Evolutionary conservation across 2,329 filamentous ascomycete genomes (phyloP), one percentile per base, ranked within the genome.

Genomic region (Coniosporium tulheliwenetii): DNA sequence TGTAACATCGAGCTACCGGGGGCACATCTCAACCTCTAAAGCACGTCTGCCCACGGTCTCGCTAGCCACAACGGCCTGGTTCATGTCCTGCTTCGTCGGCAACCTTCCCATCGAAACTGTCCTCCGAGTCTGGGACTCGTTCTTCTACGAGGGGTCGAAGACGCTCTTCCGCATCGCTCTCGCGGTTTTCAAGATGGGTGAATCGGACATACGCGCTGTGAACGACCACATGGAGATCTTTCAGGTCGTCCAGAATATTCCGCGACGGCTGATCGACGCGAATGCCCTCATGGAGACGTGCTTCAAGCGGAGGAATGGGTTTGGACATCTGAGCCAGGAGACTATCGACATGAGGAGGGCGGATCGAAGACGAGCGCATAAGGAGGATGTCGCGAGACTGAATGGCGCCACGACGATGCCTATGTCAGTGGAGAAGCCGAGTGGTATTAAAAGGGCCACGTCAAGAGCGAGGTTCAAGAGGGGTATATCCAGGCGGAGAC

Each of bases 11-110:
- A 43, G 64, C 59, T 26, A 26, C 7, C 19, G 19, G 19, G 19
- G 19, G 4, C 44, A 57, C 52, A 50, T 61, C 52, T 52, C 52
- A 39, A 58, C 59, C 39, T 62, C 57, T 43, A 55, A 57, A 14
- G 41, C 63, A 39, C 61, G 81, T 4, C 71, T 95, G 9, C 89
- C 89, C 0, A 87, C 89, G 10, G 89, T 96, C 48, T 91, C 85
- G 0, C 71, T 96, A 5, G 93, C 86, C 50, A 85, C 91, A 60
- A 94, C 87, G 8, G 84, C 87, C 3, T 96, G 89, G 89, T 93
- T 96, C 60, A 95, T 96, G 89, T 93, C 84, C 38, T 83, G 91
- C 51, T 95, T 91, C 59, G 91, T 95, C 45, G 86, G 87, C 40
- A 93, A 85, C 0, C 66, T 96, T 13, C 89, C 89, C 2, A 86